Evolutionary conservation across 352 stramenopile species (phyloP).

Genomic region (Phytophthora parvispora): DNA sequence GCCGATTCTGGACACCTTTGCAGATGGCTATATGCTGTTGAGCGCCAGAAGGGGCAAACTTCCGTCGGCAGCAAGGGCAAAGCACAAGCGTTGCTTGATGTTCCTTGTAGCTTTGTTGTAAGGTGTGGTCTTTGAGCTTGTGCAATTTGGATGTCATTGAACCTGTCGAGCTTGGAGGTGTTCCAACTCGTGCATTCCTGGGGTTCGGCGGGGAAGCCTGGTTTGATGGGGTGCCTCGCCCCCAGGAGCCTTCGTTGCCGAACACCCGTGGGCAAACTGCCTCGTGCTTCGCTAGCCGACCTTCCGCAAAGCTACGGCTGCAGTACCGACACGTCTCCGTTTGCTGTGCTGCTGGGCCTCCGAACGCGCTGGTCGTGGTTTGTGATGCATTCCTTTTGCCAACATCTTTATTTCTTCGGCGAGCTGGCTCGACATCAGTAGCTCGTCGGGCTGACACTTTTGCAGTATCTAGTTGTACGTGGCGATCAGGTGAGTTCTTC

Average conservation of each 20-base stretch:
- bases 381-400: constrained; percentile 26
- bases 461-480: neutral
- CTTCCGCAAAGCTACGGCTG: constrained; percentile 82
- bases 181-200: constrained; percentile 18
- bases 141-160: constrained; percentile 23
- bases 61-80: constrained; percentile 85
- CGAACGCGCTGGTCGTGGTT: constrained; percentile 7
- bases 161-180: constrained; percentile 16
- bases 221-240: constrained; percentile 49
- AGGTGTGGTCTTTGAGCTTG: constrained; percentile 66
- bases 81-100: constrained; percentile 83
- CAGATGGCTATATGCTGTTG: constrained; percentile 91
- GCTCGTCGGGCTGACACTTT: neutral
- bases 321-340: constrained; percentile 86
- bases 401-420: constrained; percentile 19
- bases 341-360: constrained; percentile 20
- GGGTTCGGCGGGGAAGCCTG: constrained; percentile 10
- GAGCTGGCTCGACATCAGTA: neutral
- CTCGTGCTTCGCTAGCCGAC: constrained; percentile 84
- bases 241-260: constrained; percentile 79
- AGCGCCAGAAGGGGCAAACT: constrained; percentile 83
- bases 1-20: constrained; percentile 84
- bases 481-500: constrained; percentile 11
- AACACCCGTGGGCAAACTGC: constrained; percentile 84
- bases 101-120: constrained; percentile 80